Percentiles rank a stretch among this genome's conserved stretches.
Evolutionary conservation across 2,329 filamentous ascomycete genomes (phyloP).

Genomic region (Monilinia fructigena): DNA sequence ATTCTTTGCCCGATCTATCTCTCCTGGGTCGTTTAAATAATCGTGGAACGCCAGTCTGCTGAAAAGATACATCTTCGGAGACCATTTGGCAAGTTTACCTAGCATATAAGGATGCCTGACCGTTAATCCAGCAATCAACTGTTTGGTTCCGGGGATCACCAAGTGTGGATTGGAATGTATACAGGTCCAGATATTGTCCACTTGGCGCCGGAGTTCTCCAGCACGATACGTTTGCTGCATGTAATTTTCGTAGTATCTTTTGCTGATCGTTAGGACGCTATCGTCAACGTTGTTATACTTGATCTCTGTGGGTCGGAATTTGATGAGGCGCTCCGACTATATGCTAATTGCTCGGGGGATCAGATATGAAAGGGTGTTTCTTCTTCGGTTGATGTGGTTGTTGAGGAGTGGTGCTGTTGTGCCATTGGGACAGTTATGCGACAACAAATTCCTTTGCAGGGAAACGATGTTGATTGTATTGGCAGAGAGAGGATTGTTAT

Average conservation of each 20-base stretch:
- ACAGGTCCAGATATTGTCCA: constrained; percentile 37
- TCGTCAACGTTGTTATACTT: constrained; percentile 50
- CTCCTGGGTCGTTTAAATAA: constrained; percentile 38
- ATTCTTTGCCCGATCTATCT: constrained; percentile 17
- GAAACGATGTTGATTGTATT: constrained; percentile 54
- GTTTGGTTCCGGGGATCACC: constrained; percentile 7
- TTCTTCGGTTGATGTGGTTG: constrained; percentile 27
- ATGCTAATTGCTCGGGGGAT: constrained; percentile 37
- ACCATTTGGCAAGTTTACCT: constrained; percentile 47
- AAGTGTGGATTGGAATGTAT: constrained; percentile 16
- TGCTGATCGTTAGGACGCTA: constrained; percentile 44
- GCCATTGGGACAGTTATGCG: constrained; percentile 36
- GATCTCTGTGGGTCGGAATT: constrained; percentile 37
- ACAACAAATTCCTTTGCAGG: constrained; percentile 51
- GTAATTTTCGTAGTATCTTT: constrained; percentile 47
- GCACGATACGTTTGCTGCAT: constrained; percentile 41
- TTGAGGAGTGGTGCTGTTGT: constrained; percentile 26
- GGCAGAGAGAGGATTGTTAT: constrained; percentile 59
- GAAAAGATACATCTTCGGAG: constrained; percentile 35
- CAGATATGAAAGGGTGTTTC: constrained; percentile 33
- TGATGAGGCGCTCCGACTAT: constrained; percentile 44
- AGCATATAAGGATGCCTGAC: too few species aligned
- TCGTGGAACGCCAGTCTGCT: constrained; percentile 43
- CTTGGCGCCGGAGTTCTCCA: constrained; percentile 46
- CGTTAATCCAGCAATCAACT: constrained; percentile 23